Percentiles rank a stretch among this genome's conserved stretches.
These are phyloP conservation scores for Phytophthora hybrid DNA, from an alignment of 352 stramenopile species.

Conservation along the genomic window DNA sequence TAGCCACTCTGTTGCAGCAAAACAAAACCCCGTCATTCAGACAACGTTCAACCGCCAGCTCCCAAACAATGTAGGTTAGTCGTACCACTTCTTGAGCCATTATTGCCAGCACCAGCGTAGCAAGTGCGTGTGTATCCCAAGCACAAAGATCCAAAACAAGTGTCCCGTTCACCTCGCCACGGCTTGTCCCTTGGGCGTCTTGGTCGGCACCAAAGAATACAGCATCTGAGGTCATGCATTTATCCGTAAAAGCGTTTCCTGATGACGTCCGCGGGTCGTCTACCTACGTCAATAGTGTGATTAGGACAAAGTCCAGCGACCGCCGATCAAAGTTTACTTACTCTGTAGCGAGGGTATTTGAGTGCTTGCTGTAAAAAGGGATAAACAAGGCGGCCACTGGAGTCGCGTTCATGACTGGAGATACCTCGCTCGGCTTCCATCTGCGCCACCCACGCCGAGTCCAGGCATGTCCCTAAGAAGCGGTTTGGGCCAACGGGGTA, in stretches of 20 bases:
- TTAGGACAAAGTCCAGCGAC: not conserved
- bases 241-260: conserved; percentile 11
- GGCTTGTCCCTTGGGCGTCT: conserved; percentile 11
- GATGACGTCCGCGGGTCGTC: conserved; percentile 35
- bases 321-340: not conserved
- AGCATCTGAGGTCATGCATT: conserved; percentile 13
- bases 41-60: not conserved
- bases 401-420: conserved; percentile 38
- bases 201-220: conserved; percentile 40
- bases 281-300: conserved; percentile 22
- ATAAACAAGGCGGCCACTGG: conserved; percentile 36
- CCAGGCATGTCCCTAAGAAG: conserved; percentile 62
- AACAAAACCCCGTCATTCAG: not conserved
- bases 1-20: conserved; percentile 36
- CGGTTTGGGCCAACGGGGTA: conserved; percentile 44
- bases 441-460: conserved; percentile 43
- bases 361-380: conserved; percentile 57
- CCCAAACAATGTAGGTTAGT: not conserved
- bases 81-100: conserved; percentile 50
- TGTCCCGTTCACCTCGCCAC: conserved; percentile 34
- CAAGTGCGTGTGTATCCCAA: conserved; percentile 57
- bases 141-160: conserved; percentile 44
- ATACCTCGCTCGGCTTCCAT: conserved; percentile 38
- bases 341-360: conserved; percentile 37
- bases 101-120: conserved; percentile 52